Percentiles rank a stretch among this genome's conserved stretches.
Conservation (phyloP, 2,329 filamentous ascomycete genomes). For the Neophaeococcomyces aloes region DNA sequence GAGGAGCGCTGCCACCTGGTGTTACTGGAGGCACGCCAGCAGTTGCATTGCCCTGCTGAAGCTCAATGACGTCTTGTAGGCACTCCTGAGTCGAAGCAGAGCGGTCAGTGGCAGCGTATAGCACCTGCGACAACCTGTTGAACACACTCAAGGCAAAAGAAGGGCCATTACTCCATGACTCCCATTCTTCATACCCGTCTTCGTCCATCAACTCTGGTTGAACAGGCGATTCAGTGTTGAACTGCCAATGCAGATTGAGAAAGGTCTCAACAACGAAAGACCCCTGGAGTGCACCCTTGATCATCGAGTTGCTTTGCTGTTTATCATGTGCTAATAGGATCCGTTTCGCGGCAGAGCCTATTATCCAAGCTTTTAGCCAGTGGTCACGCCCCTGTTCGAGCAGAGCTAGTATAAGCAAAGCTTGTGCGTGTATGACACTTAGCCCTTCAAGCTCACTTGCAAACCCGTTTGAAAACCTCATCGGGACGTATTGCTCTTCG, state of each 20-base stretch:
- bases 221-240: conserved; percentile 35
- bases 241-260: conserved; percentile 36
- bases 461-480: neutral
- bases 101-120: neutral
- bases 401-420: conserved; percentile 37
- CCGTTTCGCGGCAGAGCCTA: conserved; percentile 43
- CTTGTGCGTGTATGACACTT: conserved; percentile 33
- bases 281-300: conserved; percentile 37
- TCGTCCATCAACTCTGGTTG: conserved; percentile 42
- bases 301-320: conserved; percentile 14
- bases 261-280: conserved; percentile 46
- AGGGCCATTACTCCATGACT: conserved; percentile 50
- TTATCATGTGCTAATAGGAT: conserved; percentile 31
- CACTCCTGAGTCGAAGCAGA: too few relatives aligned
- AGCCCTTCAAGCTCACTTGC: conserved; percentile 4
- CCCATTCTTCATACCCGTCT: conserved; percentile 64
- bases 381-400: conserved; percentile 40
- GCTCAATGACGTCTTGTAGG: too few relatives aligned
- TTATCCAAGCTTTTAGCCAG: conserved; percentile 43
- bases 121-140: conserved; percentile 38
- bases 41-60: neutral
- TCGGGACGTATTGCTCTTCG: too few relatives aligned
- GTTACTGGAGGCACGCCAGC: neutral
- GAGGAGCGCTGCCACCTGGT: conserved; percentile 3
- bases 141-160: conserved; percentile 43